Conservation (phyloP, 148 eudicot species). For the Bassia scoparia region DNA sequence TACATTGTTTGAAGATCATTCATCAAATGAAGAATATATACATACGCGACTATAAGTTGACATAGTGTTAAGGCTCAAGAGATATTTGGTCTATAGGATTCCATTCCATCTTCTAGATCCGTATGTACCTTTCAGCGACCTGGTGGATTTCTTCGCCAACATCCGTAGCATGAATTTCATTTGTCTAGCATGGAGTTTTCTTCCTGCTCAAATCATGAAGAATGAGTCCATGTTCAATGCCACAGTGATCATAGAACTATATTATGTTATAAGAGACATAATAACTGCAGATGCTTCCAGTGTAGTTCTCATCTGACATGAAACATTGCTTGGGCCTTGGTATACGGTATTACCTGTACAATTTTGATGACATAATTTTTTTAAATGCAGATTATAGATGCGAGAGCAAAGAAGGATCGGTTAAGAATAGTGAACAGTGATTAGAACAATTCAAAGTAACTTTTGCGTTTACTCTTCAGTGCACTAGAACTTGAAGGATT, state of each 20-base stretch:
- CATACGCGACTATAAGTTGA: too few species aligned
- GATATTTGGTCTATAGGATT: too few species aligned
- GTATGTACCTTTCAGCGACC: too few species aligned
- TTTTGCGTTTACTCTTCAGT: conserved; percentile 81
- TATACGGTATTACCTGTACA: conserved; percentile 46
- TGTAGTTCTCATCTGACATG: conserved; percentile 25
- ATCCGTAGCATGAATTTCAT: too few species aligned
- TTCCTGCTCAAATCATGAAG: background rate
- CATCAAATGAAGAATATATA: too few species aligned
- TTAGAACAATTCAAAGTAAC: conserved; percentile 30
- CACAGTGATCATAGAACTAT: background rate
- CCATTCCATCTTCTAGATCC: too few species aligned
- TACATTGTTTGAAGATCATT: too few species aligned
- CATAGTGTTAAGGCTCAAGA: too few species aligned
- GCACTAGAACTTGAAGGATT: conserved; percentile 65
- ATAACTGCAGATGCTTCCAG: conserved; percentile 18
- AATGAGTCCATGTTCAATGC: conserved; percentile 7
- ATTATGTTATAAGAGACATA: conserved; percentile 16
- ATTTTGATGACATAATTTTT: conserved; percentile 1
- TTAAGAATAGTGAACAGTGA: background rate
- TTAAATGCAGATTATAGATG: background rate
- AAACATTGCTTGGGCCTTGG: conserved; percentile 23
- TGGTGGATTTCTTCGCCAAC: too few species aligned
- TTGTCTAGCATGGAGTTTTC: conserved; percentile 23
- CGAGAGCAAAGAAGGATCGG: background rate